Base-by-base conservation (phyloP, 306 rosid genomes). In the Sicyos edulis region DNA sequence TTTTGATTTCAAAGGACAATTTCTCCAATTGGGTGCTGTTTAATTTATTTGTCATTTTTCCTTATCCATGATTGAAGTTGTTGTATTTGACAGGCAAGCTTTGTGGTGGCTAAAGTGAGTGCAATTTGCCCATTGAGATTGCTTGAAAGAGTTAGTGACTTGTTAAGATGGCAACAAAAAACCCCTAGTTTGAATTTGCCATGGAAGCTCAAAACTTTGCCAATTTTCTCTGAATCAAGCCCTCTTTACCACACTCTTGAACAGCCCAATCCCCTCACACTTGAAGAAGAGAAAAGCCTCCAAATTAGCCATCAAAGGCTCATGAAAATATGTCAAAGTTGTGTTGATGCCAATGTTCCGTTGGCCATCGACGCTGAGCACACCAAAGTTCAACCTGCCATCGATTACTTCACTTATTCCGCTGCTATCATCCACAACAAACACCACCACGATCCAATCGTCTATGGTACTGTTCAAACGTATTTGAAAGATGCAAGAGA, bases 401-500 rank as follows among this genome's bases (percentile, higher is more conserved):
- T 93, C 19, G 99, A 93, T 62, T 93, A 93, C 81, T 81, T 93
- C 54, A 89, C 99, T 0, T 91, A 93, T 70, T 77, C 92, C 4
- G 58, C 96, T 0, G 88, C 99, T 3, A 77, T 93, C 19, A 2
- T 60, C 45, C 78, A 86, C 79, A 93, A 93, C 83, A 81, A 58
- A 26, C 86, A 68, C 20, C 86, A 68, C 20, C 82, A 77, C 4
- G 79, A 61, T 37, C 87, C 96, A 0, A 79, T 84, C 3, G 87
- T 95, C 16, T 87, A 77, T 42, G 95, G 92, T 0, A 95, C 99
- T 0, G 37, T 95, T 0, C 99, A 91, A 59, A 83, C 97, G 1
- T 95, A 95, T 74, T 70, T 95, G 67, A 95, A 89, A 63, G 99
- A 91, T 54, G 96, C 99, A 4, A 84, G 76, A 62, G 97, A 89